Evolutionary conservation across 441 rosid species (phyloP).

Genomic region (Gossypium armourianum): DNA sequence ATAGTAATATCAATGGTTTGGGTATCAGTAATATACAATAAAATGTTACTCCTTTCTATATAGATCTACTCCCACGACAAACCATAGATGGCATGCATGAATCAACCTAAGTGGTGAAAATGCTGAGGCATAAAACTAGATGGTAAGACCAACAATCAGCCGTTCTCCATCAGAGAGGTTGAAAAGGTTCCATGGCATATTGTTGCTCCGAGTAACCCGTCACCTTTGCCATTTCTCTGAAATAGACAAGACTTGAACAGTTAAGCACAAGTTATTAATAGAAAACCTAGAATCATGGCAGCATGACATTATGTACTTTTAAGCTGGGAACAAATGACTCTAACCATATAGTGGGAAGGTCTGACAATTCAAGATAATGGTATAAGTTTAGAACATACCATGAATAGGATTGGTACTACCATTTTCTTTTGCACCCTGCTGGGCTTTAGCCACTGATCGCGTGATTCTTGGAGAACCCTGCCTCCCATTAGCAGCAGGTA

Average conservation of each 20-base stretch:
- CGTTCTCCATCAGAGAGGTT: conserved; percentile 13
- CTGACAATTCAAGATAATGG: neutral
- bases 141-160: conserved; percentile 11
- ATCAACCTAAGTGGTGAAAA: conserved; percentile 8
- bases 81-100: neutral
- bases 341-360: neutral
- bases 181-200: neutral
- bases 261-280: neutral
- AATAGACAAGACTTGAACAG: conserved; percentile 16
- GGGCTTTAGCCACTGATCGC: conserved; percentile 50
- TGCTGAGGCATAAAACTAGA: conserved; percentile 14
- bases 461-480: conserved; percentile 77
- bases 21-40: conserved; percentile 30
- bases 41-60: conserved; percentile 17
- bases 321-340: neutral
- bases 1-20: neutral
- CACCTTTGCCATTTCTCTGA: conserved; percentile 92
- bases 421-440: conserved; percentile 53
- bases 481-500: conserved; percentile 74
- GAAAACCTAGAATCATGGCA: neutral
- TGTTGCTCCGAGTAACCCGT: conserved; percentile 16
- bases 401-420: conserved; percentile 23
- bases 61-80: conserved; percentile 6
- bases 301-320: neutral
- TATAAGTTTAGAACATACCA: conserved; percentile 24